phyloP scores from a whole-genome alignment of 768 basidiomycete genomes.

The Chalciporus chontae region DNA sequence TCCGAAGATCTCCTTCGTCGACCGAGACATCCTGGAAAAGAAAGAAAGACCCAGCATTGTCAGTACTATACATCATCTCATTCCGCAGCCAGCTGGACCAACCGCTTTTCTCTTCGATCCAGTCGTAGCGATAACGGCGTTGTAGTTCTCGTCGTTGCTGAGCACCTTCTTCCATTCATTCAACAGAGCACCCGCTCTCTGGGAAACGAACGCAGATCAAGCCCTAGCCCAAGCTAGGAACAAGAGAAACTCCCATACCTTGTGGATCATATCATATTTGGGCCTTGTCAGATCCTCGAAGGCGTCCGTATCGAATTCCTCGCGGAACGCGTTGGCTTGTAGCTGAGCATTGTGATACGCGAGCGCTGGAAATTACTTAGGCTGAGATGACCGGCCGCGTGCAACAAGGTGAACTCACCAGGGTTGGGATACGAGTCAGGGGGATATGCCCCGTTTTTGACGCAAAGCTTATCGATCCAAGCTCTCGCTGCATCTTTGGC shows the following conservation, averaged over 20 bases:
- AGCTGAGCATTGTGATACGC: conserved; percentile 88
- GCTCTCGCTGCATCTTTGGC: conserved; percentile 63
- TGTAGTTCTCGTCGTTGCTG: conserved; percentile 60
- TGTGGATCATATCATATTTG: conserved; percentile 72
- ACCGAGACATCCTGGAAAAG: conserved; percentile 52
- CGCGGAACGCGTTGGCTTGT: conserved; percentile 88
- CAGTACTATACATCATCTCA: neutral
- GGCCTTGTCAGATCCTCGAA: conserved; percentile 85
- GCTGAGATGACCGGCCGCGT: neutral
- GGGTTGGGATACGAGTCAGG: conserved; percentile 92
- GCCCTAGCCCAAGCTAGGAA: neutral
- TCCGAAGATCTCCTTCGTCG: conserved; percentile 72
- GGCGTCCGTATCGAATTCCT: conserved; percentile 73
- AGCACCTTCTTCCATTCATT: conserved; percentile 68
- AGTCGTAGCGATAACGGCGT: conserved; percentile 41
- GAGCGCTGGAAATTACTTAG: conserved; percentile 49
- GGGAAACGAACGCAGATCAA: neutral
- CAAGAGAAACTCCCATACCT: conserved; percentile 41
- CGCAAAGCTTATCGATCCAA: conserved; percentile 75
- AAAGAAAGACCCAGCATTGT: neutral
- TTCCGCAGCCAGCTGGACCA: conserved; percentile 22
- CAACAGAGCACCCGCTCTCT: conserved; percentile 71
- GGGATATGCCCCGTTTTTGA: conserved; percentile 79
- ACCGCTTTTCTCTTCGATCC: conserved; percentile 75
- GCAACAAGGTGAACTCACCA: conserved; percentile 45